These are phyloP conservation scores for Sclerotiophoma versabilis DNA, from an alignment of 2,329 filamentous ascomycete species.

Conservation along the genomic window DNA sequence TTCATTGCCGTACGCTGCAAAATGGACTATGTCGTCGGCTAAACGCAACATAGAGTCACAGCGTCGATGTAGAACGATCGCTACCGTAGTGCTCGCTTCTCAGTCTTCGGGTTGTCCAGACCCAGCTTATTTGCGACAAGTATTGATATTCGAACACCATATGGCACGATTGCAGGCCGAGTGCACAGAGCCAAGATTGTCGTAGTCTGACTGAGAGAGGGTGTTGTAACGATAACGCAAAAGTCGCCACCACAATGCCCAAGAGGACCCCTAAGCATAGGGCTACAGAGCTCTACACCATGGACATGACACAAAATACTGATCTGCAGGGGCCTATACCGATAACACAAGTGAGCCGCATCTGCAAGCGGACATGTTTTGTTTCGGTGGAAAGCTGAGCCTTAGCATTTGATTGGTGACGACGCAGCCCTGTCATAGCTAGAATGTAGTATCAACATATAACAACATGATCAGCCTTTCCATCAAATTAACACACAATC, in stretches of 20 bases:
- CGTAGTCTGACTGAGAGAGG: conserved; percentile 4
- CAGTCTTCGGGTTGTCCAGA: background rate
- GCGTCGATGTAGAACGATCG: background rate
- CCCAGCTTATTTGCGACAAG: background rate
- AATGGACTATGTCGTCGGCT: background rate
- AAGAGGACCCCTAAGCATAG: background rate
- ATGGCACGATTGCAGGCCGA: background rate
- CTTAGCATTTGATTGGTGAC: background rate
- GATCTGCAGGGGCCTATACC: background rate
- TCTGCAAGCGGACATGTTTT: conserved; percentile 13
- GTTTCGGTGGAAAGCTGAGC: background rate
- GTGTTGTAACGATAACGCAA: background rate
- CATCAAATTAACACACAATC: background rate
- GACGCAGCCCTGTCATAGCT: conserved; percentile 7
- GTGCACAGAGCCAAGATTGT: background rate
- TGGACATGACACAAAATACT: background rate
- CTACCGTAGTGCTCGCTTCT: background rate
- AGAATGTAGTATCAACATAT: background rate
- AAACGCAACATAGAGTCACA: background rate
- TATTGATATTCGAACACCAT: background rate
- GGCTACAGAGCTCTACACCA: background rate
- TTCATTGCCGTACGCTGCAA: background rate
- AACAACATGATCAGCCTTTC: background rate
- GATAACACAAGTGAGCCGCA: conserved; percentile 1
- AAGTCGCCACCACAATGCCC: background rate